Conservation (phyloP, 2,329 filamentous ascomycete genomes). For the Fusarium temperatum region DNA sequence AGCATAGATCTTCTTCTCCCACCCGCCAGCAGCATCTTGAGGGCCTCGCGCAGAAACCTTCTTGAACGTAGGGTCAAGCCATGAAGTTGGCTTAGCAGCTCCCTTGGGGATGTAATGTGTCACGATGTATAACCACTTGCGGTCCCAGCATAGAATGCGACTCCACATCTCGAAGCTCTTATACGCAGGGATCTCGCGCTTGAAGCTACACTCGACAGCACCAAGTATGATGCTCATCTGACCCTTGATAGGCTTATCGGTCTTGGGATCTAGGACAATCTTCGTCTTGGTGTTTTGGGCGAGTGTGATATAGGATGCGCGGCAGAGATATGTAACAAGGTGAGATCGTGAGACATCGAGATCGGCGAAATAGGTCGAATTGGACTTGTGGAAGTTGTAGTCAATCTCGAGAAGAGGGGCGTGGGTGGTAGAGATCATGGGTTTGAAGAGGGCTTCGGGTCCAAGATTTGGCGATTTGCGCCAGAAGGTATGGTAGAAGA, state of each 20-base stretch:
- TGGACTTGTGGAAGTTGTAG: slow-evolving; percentile 85
- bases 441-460: slow-evolving; percentile 76
- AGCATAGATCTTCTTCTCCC: slow-evolving; percentile 73
- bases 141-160: slow-evolving; percentile 76
- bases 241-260: slow-evolving; percentile 61
- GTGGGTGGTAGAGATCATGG: slow-evolving; percentile 72
- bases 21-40: slow-evolving; percentile 52
- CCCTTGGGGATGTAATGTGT: slow-evolving; percentile 76
- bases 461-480: slow-evolving; percentile 59
- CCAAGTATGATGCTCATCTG: slow-evolving; percentile 73
- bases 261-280: slow-evolving; percentile 60
- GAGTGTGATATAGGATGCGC: slow-evolving; percentile 63
- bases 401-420: slow-evolving; percentile 81
- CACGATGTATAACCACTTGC: slow-evolving; percentile 82
- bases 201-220: slow-evolving; percentile 77
- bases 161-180: slow-evolving; percentile 78
- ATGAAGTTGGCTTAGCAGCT: slow-evolving; percentile 63
- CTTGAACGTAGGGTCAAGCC: slow-evolving; percentile 58
- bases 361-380: slow-evolving; percentile 87
- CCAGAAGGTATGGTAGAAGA: slow-evolving; percentile 63
- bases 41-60: slow-evolving; percentile 52
- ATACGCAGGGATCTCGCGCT: slow-evolving; percentile 75
- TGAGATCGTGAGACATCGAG: slow-evolving; percentile 86
- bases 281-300: slow-evolving; percentile 58
- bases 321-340: slow-evolving; percentile 75